Evolutionary conservation across 2,329 filamentous ascomycete species (phyloP).

Genomic region (Alternaria sp.): DNA sequence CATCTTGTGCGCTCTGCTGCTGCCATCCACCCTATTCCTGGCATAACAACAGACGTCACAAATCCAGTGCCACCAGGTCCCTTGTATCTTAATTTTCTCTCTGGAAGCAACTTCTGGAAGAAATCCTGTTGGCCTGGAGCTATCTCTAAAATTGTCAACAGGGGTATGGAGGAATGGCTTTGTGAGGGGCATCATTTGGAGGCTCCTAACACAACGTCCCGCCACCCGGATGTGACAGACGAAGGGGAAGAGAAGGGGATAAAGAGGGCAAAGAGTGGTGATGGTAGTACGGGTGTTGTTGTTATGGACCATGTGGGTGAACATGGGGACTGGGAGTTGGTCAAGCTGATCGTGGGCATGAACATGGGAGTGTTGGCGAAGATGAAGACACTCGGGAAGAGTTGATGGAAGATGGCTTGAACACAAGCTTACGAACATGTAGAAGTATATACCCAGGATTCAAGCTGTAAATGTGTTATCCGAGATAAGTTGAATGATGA

Average conservation of each 20-base stretch:
- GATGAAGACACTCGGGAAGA: not conserved
- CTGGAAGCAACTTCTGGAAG: slow-evolving; percentile 93
- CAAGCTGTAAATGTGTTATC: not conserved
- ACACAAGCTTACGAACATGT: not conserved
- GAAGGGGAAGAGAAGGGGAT: slow-evolving; percentile 16
- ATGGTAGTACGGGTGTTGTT: slow-evolving; percentile 84
- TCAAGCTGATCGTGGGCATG: slow-evolving; percentile 88
- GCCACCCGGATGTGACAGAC: slow-evolving; percentile 29
- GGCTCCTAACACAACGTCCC: slow-evolving; percentile 10
- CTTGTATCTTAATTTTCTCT: slow-evolving; percentile 90
- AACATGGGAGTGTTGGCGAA: slow-evolving; percentile 68
- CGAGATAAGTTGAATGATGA: not conserved
- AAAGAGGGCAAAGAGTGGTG: slow-evolving; percentile 59
- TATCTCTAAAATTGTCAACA: slow-evolving; percentile 88
- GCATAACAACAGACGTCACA: slow-evolving; percentile 48
- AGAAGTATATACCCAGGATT: not conserved
- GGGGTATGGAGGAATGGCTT: slow-evolving; percentile 69
- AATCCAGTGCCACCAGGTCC: slow-evolving; percentile 62
- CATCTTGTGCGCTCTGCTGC: slow-evolving; percentile 75
- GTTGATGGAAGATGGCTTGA: not conserved
- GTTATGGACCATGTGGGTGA: slow-evolving; percentile 94
- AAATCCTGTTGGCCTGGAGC: slow-evolving; percentile 90
- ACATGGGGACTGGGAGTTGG: slow-evolving; percentile 88
- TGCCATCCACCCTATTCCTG: slow-evolving; percentile 49
- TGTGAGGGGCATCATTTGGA: slow-evolving; percentile 60